phyloP scores from a whole-genome alignment of 1,284 basidiomycete genomes.

The Wolfiporia cocos region DNA sequence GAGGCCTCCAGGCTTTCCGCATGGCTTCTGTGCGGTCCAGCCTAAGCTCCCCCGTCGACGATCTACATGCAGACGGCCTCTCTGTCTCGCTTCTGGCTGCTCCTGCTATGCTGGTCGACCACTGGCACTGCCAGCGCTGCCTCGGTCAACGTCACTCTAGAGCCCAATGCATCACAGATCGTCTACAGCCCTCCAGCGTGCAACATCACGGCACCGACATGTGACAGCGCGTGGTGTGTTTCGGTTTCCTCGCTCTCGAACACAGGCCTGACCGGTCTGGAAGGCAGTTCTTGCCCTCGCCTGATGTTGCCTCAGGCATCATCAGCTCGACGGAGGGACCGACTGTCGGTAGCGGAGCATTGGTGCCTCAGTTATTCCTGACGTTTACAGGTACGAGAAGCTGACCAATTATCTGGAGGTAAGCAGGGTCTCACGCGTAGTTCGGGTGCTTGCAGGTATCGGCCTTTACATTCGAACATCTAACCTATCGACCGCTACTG shows the following conservation, averaged over 20 bases:
- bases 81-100: slow-evolving; percentile 6
- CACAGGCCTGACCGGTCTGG: neutral
- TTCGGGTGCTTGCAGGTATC: slow-evolving; percentile 7
- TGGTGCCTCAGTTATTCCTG: slow-evolving; percentile 27
- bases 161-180: slow-evolving; percentile 23
- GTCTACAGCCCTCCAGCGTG: slow-evolving; percentile 24
- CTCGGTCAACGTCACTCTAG: slow-evolving; percentile 19
- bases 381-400: slow-evolving; percentile 18
- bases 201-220: slow-evolving; percentile 15
- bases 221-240: slow-evolving; percentile 24
- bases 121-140: slow-evolving; percentile 6
- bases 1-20: no score
- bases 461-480: slow-evolving; percentile 22
- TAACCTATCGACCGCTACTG: slow-evolving; percentile 20
- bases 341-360: slow-evolving; percentile 12
- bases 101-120: slow-evolving; percentile 4
- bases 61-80: slow-evolving; percentile 6
- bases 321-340: slow-evolving; percentile 25
- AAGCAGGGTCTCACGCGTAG: neutral
- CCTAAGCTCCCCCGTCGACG: no score
- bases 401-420: neutral
- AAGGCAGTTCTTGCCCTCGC: slow-evolving; percentile 21
- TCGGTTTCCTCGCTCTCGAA: no score
- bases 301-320: slow-evolving; percentile 17
- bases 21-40: no score